A percentile compares a stretch with the other conserved stretches of the same genome.
Evolutionary conservation across 1,284 basidiomycete species (phyloP).

Genomic region (Leccinum pseudoinsigne): DNA sequence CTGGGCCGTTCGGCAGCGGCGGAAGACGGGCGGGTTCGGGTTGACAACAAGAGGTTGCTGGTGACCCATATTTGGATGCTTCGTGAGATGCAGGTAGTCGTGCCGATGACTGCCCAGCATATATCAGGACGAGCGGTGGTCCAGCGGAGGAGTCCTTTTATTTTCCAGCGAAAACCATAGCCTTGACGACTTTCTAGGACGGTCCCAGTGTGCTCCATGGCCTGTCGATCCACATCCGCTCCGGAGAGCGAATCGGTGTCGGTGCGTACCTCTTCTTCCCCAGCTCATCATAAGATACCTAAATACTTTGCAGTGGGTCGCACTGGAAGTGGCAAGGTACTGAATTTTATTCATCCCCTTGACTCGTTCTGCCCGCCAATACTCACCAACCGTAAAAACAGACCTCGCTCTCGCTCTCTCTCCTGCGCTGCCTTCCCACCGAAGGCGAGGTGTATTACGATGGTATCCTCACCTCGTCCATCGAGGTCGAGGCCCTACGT

Average conservation of each 20-base stretch:
- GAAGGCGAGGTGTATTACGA: constrained; percentile 59
- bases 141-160: constrained; percentile 25
- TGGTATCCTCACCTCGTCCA: constrained; percentile 38
- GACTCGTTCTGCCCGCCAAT: not conserved
- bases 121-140: constrained; percentile 56
- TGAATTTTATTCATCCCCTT: not conserved
- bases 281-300: not conserved
- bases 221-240: constrained; percentile 8
- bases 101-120: constrained; percentile 81
- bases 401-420: constrained; percentile 49
- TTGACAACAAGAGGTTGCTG: constrained; percentile 53
- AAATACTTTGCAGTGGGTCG: constrained; percentile 12
- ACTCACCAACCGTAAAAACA: constrained; percentile 18
- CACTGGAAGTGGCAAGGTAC: constrained; percentile 18
- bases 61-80: constrained; percentile 86
- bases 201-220: constrained; percentile 11
- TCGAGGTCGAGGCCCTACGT: constrained; percentile 38
- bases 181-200: constrained; percentile 1
- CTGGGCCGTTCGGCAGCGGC: constrained; percentile 20
- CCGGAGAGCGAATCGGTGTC: constrained; percentile 17
- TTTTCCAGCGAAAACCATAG: not conserved
- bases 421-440: constrained; percentile 57
- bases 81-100: constrained; percentile 73
- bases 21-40: constrained; percentile 1
- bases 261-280: constrained; percentile 5